Percentiles rank a stretch among this genome's conserved stretches.
Evolutionary conservation across 1,139 yeast genomes (phyloP).

Genomic region (Sugiyamaella paludigena): DNA sequence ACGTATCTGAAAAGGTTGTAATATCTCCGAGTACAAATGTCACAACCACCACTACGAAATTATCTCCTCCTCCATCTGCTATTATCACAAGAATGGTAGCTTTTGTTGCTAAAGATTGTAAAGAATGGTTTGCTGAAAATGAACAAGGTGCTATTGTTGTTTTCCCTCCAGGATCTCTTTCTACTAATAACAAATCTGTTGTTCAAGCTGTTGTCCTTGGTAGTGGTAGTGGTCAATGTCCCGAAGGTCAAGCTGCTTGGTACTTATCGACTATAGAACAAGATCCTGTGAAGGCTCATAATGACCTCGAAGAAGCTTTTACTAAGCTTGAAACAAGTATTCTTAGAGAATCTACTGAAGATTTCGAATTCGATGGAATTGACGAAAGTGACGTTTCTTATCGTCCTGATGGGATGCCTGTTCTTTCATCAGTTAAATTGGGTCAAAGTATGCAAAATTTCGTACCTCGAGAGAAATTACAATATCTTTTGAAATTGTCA

Average conservation of each 20-base stretch:
- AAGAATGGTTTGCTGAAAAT: conserved; percentile 84
- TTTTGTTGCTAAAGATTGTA: conserved; percentile 81
- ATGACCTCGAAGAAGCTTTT: conserved; percentile 77
- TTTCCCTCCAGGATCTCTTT: conserved; percentile 84
- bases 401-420: conserved; percentile 60
- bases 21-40: conserved; percentile 27
- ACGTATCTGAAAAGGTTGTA: conserved; percentile 73
- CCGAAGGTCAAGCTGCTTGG: conserved; percentile 88
- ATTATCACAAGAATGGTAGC: conserved; percentile 72
- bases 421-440: conserved; percentile 74
- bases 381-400: conserved; percentile 56
- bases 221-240: conserved; percentile 86
- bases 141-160: conserved; percentile 86
- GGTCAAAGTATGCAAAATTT: conserved; percentile 83
- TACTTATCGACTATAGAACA: conserved; percentile 76
- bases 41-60: conserved; percentile 8
- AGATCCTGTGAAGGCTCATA: conserved; percentile 61
- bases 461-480: conserved; percentile 76
- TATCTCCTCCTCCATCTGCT: conserved; percentile 35
- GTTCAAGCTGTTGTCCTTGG: conserved; percentile 89
- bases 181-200: conserved; percentile 62
- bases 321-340: conserved; percentile 75
- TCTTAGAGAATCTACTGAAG: conserved; percentile 67
- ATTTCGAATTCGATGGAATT: conserved; percentile 51
- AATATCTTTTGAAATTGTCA: conserved; percentile 72